Base-by-base conservation (phyloP, 306 rosid genomes). In the Dryas alaskensis region DNA sequence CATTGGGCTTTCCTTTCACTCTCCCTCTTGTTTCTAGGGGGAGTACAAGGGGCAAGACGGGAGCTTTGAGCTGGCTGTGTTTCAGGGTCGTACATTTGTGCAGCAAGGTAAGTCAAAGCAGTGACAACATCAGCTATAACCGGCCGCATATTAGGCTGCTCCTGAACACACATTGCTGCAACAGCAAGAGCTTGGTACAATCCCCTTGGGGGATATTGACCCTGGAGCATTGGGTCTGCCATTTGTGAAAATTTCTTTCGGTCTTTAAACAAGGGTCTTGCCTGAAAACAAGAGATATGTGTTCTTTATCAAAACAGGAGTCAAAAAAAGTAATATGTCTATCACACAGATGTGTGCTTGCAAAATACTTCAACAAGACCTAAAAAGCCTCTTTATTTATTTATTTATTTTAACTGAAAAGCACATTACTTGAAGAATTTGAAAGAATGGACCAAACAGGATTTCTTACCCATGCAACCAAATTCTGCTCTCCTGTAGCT, bases 51-150 rank as follows among this genome's bases (percentile, higher is more conserved):
- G 40, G 86, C 76, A 44, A 81, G 83, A 75, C 82, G 87, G 59
- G 95, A 81, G 82, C 84, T 78, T 73, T 86, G 94, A 60, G 75
- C 86, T 9, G 79, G 79, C 60, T 81, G 80, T 4, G 87, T 78
- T 78, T 83, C 81, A 4, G 88, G 82, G 60, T 88, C 88, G 54
- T 80, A 82, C 70, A 73, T 85, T 74, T 94, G 97, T 10, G 87
- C 66, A 76, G 98, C 91, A 72, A 94, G 98, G 82, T 94, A 94
- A 66, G 86, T 74, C 78, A 94, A 78, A 79, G 97, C 97, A 37
- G 96, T 94, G 82, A 91, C 97, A 52, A 94, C 97, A 79, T 94
- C 98, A 54, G 92, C 96, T 70, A 94, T 83, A 37, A 87, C 95
- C 0, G 95, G 98, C 10, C 98, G 88, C 91, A 88, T 86, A 82